Evolutionary conservation across 768 basidiomycete species (phyloP), one percentile per base, ranked within the genome.

Genomic region (Lentinula guzmanii): DNA sequence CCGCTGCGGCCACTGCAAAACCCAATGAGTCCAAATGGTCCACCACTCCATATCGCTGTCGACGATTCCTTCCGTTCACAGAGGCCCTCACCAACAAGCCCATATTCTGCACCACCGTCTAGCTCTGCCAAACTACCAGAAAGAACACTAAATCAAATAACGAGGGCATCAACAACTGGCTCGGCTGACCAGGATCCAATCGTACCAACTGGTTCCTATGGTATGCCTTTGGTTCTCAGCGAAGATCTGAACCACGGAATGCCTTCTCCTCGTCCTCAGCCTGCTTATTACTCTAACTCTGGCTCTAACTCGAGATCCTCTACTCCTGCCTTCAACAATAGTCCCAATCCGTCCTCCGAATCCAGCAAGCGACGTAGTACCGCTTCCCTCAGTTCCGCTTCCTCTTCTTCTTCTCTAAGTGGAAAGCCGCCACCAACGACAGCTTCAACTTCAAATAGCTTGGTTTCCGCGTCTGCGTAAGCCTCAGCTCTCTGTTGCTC

Each of bases 401-500:
- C 82, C 60, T 85, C 86, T 37, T 82, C 77, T 51, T 79, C 81
- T 1, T 86, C 74, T 11, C 75, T 82, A 62, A 79, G 75, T 59
- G 76, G 80, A 8, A 67, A 62, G 46, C 77, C 82, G 39, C 71
- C 80, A 48, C 78, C 83, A n/a, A 77, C 80, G 31, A 72, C 82
- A 11, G 82, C 86, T 41, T 83, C 85, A 34, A 79, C 82, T 54
- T 83, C 86, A 37, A 68, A 82, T 58, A 83, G 77, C 64, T 70
- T 86, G 21, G 77, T 80, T 45, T 82, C 84, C 58, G 80, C 85
- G 86, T 82, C 84, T 59, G 80, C 85, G 86, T 86, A 74, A 81
- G 85, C 80, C 55, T 65, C 58, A 58, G 45, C 62, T 53, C 61
- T 65, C 64, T 34, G 67, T 71, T 71, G 72, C 37, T 57, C 65